Evolutionary conservation across 768 basidiomycete species (phyloP), one percentile per base, ranked within the genome.

Genomic region (Psilocybe cyanescens): DNA sequence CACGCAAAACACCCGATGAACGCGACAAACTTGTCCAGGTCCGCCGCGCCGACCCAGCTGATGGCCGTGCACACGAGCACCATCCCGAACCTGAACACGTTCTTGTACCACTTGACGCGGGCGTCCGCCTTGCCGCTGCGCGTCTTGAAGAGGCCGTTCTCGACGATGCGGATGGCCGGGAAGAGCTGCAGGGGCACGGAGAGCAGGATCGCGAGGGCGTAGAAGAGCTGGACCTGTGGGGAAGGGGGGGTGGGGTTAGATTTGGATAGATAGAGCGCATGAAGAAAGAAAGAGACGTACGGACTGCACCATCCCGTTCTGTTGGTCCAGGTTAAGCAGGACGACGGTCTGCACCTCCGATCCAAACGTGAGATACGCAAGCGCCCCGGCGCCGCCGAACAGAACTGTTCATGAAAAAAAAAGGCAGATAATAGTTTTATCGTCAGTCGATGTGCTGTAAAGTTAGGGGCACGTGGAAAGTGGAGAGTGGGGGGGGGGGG

Each of bases 161-260:
- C 97, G 77, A 98, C 86, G 70, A 99, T 99, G 56, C 97, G 88
- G 50, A 97, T 89, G 2, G 97, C 97, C 0, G 97, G 97, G 94
- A 99, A 98, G 59, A 98, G 88, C 75, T 99, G 96, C 0, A 99
- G 85, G 0, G 97, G 95, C 6, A 92, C 90, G 12, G 95, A 97
- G 46, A 95, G 84, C 64, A 94, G 77, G 75, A 99, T 99, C 11
- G 96, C 97, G 37, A 95, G 76, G 17, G 94, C 90, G 76, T 97
- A 95, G 31, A 95, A 72, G 73, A 94, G 88, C 79, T 94, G 92
- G 9, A 44, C 41, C 41, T 44, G 51, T 16, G 53, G 41, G 12
- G 17, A 49, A 44, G 62, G 56, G 28, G 11, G 6, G 33, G 33
- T 35, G 33, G 11, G 33, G 2, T 7, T 35, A 3, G 11, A 2